Evolutionary conservation across 176 grass and related monocot species (phyloP).

Genomic region (Poa annua): DNA sequence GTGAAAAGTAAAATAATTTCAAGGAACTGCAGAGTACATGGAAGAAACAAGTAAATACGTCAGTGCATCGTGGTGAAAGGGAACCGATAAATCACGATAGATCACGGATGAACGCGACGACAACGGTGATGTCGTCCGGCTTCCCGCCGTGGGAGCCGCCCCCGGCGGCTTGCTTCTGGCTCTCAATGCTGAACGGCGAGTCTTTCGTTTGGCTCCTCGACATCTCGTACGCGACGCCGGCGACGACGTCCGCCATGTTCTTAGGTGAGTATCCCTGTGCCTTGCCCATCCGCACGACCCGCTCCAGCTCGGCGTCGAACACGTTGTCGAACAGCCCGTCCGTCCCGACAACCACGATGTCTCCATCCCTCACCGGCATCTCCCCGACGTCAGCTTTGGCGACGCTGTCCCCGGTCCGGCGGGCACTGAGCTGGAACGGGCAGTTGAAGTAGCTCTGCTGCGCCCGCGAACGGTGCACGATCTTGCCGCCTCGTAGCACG

Average conservation of each 20-base stretch:
- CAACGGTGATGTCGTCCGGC: slow-evolving; percentile 41
- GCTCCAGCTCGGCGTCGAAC: slow-evolving; percentile 12
- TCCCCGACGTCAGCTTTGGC: background rate
- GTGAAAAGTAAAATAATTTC: too few relatives aligned
- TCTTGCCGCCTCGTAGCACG: slow-evolving; percentile 2
- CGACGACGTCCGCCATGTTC: slow-evolving; percentile 26
- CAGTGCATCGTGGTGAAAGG: too few relatives aligned
- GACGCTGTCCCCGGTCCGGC: background rate
- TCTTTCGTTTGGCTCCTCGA: background rate
- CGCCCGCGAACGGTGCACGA: background rate
- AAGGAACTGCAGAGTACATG: too few relatives aligned
- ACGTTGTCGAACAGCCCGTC: slow-evolving; percentile 55
- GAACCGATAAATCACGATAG: background rate
- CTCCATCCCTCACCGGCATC: background rate
- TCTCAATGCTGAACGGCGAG: slow-evolving; percentile 14
- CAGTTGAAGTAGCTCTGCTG: slow-evolving; percentile 21
- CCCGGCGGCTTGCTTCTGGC: background rate
- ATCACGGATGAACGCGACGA: slow-evolving; percentile 32
- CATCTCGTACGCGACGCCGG: background rate
- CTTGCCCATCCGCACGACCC: background rate
- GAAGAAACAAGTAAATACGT: too few relatives aligned
- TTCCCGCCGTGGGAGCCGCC: background rate
- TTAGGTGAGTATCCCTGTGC: background rate
- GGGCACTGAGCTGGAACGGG: slow-evolving; percentile 23
- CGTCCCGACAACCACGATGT: slow-evolving; percentile 39